Conservation (phyloP, 2,329 filamentous ascomycete species). For the Penicillium sp. region DNA sequence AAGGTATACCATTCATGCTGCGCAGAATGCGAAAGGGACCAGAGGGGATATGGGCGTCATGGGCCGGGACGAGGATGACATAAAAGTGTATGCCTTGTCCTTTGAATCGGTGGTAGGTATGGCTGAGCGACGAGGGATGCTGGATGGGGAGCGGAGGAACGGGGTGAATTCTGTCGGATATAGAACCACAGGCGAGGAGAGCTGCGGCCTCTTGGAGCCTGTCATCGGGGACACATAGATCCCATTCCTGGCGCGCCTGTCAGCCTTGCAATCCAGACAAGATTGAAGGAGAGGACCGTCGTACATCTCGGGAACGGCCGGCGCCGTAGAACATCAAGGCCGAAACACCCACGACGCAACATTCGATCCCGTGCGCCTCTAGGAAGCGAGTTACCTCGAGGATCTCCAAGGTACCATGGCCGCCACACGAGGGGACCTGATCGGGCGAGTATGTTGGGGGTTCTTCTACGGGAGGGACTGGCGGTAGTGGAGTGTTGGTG, state of each 20-base stretch:
- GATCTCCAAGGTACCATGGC: slow-evolving; percentile 31
- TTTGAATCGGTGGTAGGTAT: slow-evolving; percentile 35
- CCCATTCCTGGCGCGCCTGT: slow-evolving; percentile 28
- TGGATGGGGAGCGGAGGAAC: slow-evolving; percentile 27
- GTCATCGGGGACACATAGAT: slow-evolving; percentile 31
- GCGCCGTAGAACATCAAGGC: slow-evolving; percentile 34
- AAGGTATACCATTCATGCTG: slow-evolving; percentile 33
- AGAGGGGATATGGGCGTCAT: slow-evolving; percentile 29
- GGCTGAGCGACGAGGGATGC: slow-evolving; percentile 29
- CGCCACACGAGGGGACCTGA: slow-evolving; percentile 26
- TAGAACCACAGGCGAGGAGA: slow-evolving; percentile 26
- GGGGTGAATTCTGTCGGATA: slow-evolving; percentile 22
- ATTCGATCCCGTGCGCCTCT: slow-evolving; percentile 33
- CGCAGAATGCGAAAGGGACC: slow-evolving; percentile 30
- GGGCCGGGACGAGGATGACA: slow-evolving; percentile 31
- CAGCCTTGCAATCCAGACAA: slow-evolving; percentile 2
- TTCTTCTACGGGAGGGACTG: slow-evolving; percentile 16
- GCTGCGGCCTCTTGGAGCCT: slow-evolving; percentile 27
- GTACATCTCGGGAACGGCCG: slow-evolving; percentile 31
- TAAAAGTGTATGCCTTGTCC: slow-evolving; percentile 32
- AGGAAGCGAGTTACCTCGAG: slow-evolving; percentile 31
- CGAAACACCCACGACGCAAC: slow-evolving; percentile 33
- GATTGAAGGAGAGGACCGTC: slow-evolving; percentile 9
- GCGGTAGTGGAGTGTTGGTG: slow-evolving; percentile 14
- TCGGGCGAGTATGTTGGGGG: slow-evolving; percentile 21